A percentile compares a stretch with the other conserved stretches of the same genome.
phyloP scores from a whole-genome alignment of 495 filamentous ascomycete species.

The Zalerion maritima region DNA sequence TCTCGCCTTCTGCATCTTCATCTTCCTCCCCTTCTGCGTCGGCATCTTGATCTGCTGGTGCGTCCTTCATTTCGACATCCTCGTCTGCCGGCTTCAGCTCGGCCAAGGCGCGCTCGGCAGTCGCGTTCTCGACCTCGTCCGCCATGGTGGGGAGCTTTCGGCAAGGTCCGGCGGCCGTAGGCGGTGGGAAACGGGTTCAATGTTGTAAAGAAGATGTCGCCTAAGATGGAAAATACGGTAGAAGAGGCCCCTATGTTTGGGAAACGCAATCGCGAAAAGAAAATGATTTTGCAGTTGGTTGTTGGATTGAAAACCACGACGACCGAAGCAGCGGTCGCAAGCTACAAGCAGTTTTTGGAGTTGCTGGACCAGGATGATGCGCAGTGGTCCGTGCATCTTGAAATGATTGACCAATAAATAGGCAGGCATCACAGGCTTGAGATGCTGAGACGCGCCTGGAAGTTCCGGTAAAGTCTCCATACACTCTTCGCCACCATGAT shows the following conservation, averaged over 20 bases:
- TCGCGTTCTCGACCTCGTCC: constrained; percentile 8
- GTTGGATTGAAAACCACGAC: too few species aligned
- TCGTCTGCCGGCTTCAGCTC: constrained; percentile 25
- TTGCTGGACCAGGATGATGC: too few species aligned
- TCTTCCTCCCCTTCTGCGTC: constrained; percentile 1
- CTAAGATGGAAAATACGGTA: constrained; percentile 19
- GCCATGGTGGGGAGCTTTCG: constrained; percentile 7
- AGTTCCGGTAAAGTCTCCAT: too few species aligned
- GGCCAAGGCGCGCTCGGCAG: constrained; percentile 27
- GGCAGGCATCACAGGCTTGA: too few species aligned
- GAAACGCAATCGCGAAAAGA: constrained; percentile 4
- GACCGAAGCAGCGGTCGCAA: too few species aligned
- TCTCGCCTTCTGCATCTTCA: constrained; percentile 6
- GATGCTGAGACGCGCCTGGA: too few species aligned
- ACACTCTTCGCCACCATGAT: too few species aligned
- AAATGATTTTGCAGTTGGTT: too few species aligned
- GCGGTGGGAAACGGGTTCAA: constrained; percentile 5
- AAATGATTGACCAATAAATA: too few species aligned
- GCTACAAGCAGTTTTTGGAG: too few species aligned
- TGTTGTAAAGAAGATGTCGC: constrained; percentile 16
- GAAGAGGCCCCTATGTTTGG: constrained; percentile 18
- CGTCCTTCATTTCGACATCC: constrained; percentile 23
- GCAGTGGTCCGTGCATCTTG: too few species aligned
- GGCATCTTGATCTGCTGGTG: constrained; percentile 2
- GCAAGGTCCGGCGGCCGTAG: constrained; percentile 1